phyloP scores from a whole-genome alignment of 2,329 filamentous ascomycete species.

The Penicillium sp. region DNA sequence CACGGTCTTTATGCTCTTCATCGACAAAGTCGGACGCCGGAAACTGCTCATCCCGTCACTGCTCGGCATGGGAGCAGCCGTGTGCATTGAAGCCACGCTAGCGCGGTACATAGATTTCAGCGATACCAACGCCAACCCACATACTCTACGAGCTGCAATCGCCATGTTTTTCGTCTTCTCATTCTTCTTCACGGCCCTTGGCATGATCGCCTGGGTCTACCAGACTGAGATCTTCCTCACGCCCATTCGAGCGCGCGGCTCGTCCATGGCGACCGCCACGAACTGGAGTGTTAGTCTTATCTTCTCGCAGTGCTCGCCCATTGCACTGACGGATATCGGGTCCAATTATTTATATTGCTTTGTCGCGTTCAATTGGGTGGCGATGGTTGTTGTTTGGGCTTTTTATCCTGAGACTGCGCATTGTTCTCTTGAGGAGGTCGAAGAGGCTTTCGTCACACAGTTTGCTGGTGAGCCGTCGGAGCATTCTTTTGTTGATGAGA shows the following conservation, averaged over 20 bases:
- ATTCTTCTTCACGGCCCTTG: conserved; percentile 44
- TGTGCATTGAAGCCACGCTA: conserved; percentile 42
- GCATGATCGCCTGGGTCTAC: conserved; percentile 49
- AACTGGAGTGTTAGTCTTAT: conserved; percentile 49
- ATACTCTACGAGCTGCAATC: conserved; percentile 44
- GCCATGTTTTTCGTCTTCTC: conserved; percentile 49
- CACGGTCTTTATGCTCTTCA: conserved; percentile 44
- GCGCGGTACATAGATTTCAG: conserved; percentile 35
- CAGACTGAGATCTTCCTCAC: conserved; percentile 48
- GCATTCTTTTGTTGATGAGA: neutral
- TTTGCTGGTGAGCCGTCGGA: neutral
- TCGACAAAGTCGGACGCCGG: conserved; percentile 49
- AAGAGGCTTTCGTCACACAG: conserved; percentile 22
- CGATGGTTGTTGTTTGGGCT: conserved; percentile 33
- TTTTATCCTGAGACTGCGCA: conserved; percentile 34
- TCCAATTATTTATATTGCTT: conserved; percentile 53
- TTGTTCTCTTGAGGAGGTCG: conserved; percentile 31
- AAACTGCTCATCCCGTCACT: conserved; percentile 47
- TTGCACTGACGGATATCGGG: conserved; percentile 41
- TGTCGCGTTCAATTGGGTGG: conserved; percentile 48
- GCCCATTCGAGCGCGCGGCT: conserved; percentile 41
- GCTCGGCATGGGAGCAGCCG: conserved; percentile 41
- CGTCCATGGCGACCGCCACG: conserved; percentile 44
- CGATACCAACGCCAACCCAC: conserved; percentile 25
- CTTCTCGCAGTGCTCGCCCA: conserved; percentile 50